Conservation (phyloP, 164 flowering plant species). For the Vitis rupestris region DNA sequence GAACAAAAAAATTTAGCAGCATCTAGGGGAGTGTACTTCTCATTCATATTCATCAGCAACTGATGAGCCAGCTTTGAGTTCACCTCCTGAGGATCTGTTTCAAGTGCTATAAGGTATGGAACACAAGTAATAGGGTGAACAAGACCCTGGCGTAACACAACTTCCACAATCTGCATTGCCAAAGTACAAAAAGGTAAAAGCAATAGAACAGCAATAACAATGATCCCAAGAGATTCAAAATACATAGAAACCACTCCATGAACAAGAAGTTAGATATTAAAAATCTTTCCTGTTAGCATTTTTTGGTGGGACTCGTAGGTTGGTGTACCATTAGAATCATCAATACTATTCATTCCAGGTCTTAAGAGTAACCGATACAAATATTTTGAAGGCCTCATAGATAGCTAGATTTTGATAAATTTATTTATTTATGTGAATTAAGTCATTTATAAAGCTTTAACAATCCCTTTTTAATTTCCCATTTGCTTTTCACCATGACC, state of each 20-base stretch:
- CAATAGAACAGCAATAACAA: background rate
- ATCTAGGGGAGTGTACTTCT: slow-evolving; percentile 55
- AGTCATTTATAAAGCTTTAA: no score
- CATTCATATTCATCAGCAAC: slow-evolving; percentile 94
- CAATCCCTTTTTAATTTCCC: no score
- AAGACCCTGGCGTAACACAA: slow-evolving; percentile 95
- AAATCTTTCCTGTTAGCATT: background rate
- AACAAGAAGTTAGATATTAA: background rate
- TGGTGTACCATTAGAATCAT: background rate
- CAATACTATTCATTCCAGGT: background rate
- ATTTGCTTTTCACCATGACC: no score
- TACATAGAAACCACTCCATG: background rate
- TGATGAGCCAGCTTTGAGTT: slow-evolving; percentile 94
- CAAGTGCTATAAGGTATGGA: slow-evolving; percentile 92
- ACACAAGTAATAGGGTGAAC: slow-evolving; percentile 99
- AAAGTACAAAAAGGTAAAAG: background rate
- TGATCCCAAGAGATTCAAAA: background rate
- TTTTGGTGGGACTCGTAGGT: no score
- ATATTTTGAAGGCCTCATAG: no score
- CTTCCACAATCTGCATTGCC: slow-evolving; percentile 82
- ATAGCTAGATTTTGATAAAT: no score
- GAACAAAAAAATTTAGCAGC: background rate
- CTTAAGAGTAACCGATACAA: no score
- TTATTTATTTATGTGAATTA: no score
- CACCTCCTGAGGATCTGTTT: slow-evolving; percentile 82